Conservation (phyloP, 2,329 filamentous ascomycete genomes). For the Penicillium sp. region DNA sequence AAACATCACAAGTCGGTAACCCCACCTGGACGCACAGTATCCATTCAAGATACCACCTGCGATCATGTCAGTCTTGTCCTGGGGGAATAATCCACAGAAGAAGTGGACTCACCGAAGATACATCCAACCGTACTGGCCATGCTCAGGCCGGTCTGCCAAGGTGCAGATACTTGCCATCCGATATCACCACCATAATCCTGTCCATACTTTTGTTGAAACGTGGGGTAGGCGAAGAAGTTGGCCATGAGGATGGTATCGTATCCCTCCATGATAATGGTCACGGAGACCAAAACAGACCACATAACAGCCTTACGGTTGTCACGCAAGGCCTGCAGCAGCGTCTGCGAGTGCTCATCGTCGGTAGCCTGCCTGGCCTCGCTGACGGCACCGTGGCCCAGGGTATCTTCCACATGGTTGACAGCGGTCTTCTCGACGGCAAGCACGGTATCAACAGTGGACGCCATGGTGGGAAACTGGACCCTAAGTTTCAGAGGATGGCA, state of each 20-base stretch:
- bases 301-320: slow-evolving; percentile 29
- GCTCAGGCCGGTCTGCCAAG: slow-evolving; percentile 62
- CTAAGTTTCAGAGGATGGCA: not conserved
- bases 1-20: slow-evolving; percentile 48
- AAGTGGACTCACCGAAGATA: slow-evolving; percentile 22
- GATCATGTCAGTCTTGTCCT: not conserved
- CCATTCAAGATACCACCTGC: slow-evolving; percentile 31
- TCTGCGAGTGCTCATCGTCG: slow-evolving; percentile 22
- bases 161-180: slow-evolving; percentile 47
- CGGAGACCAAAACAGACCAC: slow-evolving; percentile 43
- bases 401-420: slow-evolving; percentile 27
- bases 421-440: slow-evolving; percentile 25
- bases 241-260: slow-evolving; percentile 53
- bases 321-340: slow-evolving; percentile 14
- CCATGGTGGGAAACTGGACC: slow-evolving; percentile 3
- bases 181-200: slow-evolving; percentile 11
- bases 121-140: slow-evolving; percentile 24
- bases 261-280: slow-evolving; percentile 53
- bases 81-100: rapidly evolving
- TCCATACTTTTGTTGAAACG: slow-evolving; percentile 43
- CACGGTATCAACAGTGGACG: slow-evolving; percentile 10
- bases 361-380: slow-evolving; percentile 20
- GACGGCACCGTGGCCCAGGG: slow-evolving; percentile 24
- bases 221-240: slow-evolving; percentile 49
- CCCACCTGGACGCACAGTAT: slow-evolving; percentile 31